Evolutionary conservation across 108 stramenopile species (phyloP).

Genomic region (Craspedostauros australis): DNA sequence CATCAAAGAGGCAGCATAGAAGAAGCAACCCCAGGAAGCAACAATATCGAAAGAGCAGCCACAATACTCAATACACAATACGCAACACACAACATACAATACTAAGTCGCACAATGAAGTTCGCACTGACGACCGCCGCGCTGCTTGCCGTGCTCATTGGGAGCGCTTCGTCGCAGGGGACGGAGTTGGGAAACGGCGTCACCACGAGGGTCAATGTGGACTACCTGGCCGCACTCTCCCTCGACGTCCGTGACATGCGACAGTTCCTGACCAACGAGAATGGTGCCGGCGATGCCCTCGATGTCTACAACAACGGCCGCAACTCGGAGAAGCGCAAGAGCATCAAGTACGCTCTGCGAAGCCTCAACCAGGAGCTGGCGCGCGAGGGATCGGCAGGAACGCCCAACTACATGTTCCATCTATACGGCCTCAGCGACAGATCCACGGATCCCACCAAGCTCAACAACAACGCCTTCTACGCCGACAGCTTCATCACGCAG

Average conservation of each 20-base stretch:
- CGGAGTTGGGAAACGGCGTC: conserved; percentile 60
- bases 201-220: conserved; percentile 67
- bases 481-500: conserved; percentile 45
- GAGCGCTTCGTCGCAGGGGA: conserved; percentile 11
- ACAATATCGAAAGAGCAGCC: neutral
- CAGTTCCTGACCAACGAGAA: conserved; percentile 1
- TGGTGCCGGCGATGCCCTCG: conserved; percentile 21
- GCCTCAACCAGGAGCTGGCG: conserved; percentile 22
- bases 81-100: too few species aligned
- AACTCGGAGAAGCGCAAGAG: conserved; percentile 33
- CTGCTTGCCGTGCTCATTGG: neutral
- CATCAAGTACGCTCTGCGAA: conserved; percentile 27
- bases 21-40: too few species aligned
- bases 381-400: conserved; percentile 20
- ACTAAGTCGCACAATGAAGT: conserved; percentile 15
- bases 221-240: conserved; percentile 44
- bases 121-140: neutral
- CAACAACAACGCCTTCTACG: conserved; percentile 33
- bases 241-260: conserved; percentile 66
- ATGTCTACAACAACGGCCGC: conserved; percentile 52
- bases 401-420: conserved; percentile 53
- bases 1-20: too few species aligned
- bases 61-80: too few species aligned
- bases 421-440: conserved; percentile 53
- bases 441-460: conserved; percentile 15